These are phyloP conservation scores for Neurospora sp. DNA, from an alignment of 495 filamentous ascomycete genomes.

Conservation along the genomic window DNA sequence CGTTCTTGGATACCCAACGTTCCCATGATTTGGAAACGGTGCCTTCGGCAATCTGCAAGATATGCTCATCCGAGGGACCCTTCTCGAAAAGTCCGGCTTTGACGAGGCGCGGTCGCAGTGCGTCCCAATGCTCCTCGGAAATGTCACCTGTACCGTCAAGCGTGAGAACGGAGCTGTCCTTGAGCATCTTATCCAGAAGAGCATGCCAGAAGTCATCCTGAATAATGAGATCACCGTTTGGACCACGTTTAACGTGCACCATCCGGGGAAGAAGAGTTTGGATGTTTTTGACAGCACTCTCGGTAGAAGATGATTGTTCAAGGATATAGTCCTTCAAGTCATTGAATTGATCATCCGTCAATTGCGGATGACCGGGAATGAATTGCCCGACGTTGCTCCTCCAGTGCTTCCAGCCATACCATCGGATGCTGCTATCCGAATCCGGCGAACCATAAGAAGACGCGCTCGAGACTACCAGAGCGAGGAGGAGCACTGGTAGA, in stretches of 20 bases:
- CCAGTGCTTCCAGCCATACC: slow-evolving; percentile 15
- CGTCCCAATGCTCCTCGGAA: slow-evolving; percentile 29
- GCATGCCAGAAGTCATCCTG: slow-evolving; percentile 47
- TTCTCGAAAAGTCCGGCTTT: slow-evolving; percentile 1
- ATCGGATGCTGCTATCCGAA: neutral
- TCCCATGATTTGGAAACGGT: slow-evolving; percentile 21
- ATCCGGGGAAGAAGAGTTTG: slow-evolving; percentile 22
- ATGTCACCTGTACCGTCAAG: slow-evolving; percentile 18
- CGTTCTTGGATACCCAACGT: slow-evolving; percentile 27
- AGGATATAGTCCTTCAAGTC: slow-evolving; percentile 11
- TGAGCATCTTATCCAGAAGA: slow-evolving; percentile 24
- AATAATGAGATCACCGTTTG: slow-evolving; percentile 33
- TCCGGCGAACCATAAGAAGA: neutral
- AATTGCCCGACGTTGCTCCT: slow-evolving; percentile 13
- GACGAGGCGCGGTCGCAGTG: slow-evolving; percentile 21
- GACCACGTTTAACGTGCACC: slow-evolving; percentile 27
- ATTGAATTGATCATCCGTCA: slow-evolving; percentile 14
- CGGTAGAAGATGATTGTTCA: slow-evolving; percentile 3
- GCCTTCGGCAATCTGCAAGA: slow-evolving; percentile 9
- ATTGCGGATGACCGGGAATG: slow-evolving; percentile 7
- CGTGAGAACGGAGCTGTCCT: slow-evolving; percentile 24
- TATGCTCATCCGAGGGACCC: slow-evolving; percentile 1
- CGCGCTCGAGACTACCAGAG: neutral
- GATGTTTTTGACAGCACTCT: slow-evolving; percentile 18
- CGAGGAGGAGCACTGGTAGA: neutral